Evolutionary conservation across 2,329 filamentous ascomycete species (phyloP).

Genomic region (Incumbomyces lentus): DNA sequence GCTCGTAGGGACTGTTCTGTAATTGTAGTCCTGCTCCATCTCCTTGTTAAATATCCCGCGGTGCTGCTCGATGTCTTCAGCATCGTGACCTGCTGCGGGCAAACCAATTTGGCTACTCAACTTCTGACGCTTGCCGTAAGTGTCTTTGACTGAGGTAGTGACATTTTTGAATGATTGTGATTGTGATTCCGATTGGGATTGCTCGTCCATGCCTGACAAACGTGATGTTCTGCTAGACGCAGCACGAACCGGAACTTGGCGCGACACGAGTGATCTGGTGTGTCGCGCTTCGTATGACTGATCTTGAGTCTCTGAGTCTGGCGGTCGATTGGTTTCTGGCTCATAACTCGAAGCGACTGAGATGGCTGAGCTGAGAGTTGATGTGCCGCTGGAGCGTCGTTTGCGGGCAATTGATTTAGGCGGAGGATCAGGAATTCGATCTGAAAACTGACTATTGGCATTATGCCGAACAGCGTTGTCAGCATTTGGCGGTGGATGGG

Average conservation of each 20-base stretch:
- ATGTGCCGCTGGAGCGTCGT: slow-evolving; percentile 18
- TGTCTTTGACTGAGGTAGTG: neutral
- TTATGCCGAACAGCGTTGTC: neutral
- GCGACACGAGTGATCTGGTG: slow-evolving; percentile 11
- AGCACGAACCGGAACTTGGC: slow-evolving; percentile 14
- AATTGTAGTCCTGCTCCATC: neutral
- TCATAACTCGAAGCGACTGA: slow-evolving; percentile 30
- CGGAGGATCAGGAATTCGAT: neutral
- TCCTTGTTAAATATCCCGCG: neutral
- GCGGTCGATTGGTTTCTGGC: slow-evolving; percentile 21
- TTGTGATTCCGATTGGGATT: neutral
- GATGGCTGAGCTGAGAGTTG: slow-evolving; percentile 30
- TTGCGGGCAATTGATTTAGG: slow-evolving; percentile 1
- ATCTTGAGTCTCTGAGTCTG: slow-evolving; percentile 7
- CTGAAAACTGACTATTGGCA: neutral
- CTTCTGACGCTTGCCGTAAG: neutral
- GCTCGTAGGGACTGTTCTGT: slow-evolving; percentile 9
- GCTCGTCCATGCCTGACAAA: slow-evolving; percentile 12
- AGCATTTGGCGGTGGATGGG: neutral
- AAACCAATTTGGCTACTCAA: neutral
- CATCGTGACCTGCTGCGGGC: neutral
- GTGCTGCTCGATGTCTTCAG: neutral
- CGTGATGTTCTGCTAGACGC: slow-evolving; percentile 15
- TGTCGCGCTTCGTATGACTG: slow-evolving; percentile 6
- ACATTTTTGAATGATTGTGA: neutral